A percentile compares a stretch with the other conserved stretches of the same genome.
These are phyloP conservation scores for Brassica nigra DNA, from an alignment of 345 rosid genomes.

Conservation along the genomic window DNA sequence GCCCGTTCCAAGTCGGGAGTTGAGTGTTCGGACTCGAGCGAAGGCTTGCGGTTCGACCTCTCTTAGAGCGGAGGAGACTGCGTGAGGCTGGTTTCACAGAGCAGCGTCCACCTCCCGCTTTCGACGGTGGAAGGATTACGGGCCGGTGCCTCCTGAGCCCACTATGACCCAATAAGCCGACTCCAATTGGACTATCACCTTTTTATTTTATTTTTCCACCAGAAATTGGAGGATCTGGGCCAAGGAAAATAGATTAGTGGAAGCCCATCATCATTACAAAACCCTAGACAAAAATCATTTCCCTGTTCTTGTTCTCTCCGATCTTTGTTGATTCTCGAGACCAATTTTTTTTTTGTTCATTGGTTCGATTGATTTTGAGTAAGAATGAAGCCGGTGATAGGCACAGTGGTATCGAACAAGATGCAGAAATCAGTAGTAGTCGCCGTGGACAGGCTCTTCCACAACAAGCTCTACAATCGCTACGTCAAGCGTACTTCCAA, in stretches of 20 bases:
- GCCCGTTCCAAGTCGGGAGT: slow-evolving; percentile 8
- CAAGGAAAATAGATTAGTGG: too few relatives aligned
- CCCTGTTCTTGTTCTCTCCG: neutral
- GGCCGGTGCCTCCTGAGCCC: slow-evolving; percentile 17
- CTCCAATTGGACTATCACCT: neutral
- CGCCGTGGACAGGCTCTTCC: slow-evolving; percentile 85
- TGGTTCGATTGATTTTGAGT: neutral
- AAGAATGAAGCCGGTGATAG: slow-evolving; percentile 43
- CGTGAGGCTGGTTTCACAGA: slow-evolving; percentile 38
- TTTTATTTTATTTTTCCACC: neutral
- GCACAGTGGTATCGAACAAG: slow-evolving; percentile 46
- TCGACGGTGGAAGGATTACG: slow-evolving; percentile 46
- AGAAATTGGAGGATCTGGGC: neutral
- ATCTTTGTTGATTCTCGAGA: neutral
- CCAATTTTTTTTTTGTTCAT: neutral
- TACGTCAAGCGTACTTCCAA: slow-evolving; percentile 91
- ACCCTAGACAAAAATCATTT: neutral
- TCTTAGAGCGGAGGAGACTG: slow-evolving; percentile 15
- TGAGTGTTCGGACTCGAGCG: neutral
- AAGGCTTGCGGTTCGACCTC: neutral
- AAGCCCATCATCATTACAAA: neutral
- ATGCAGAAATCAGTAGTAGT: slow-evolving; percentile 71
- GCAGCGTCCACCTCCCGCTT: slow-evolving; percentile 42
- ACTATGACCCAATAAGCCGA: slow-evolving; percentile 1
- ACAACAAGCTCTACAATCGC: slow-evolving; percentile 73